Percentiles rank a stretch among this genome's conserved stretches.
phyloP scores from a whole-genome alignment of 305 asterid genomes.

The Solanum hybrid region DNA sequence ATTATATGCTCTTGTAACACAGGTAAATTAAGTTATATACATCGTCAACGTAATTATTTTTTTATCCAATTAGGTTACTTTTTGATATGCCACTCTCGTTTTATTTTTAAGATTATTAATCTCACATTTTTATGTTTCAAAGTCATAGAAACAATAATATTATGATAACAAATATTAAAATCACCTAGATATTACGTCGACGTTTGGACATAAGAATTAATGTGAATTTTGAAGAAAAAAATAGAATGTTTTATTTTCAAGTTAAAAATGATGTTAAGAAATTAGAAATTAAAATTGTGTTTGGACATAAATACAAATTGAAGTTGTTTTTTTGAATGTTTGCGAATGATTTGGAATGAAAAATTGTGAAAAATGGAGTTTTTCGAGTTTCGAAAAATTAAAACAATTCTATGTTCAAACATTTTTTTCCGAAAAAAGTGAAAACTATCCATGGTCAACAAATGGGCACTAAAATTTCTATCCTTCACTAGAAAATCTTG shows the following conservation, averaged over 20 bases:
- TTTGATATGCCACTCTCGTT: background rate
- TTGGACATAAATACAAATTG: background rate
- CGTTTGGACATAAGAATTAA: background rate
- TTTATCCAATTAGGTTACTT: background rate
- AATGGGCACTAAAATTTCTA: background rate
- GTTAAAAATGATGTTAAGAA: background rate
- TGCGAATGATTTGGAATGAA: background rate
- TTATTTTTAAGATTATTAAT: background rate
- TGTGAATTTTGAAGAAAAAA: background rate
- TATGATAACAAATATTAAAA: background rate
- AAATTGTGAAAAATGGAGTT: background rate
- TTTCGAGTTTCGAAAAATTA: rapidly evolving
- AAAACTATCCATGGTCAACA: background rate
- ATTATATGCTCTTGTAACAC: conserved; percentile 75
- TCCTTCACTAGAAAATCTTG: background rate
- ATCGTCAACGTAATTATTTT: background rate
- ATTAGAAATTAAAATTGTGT: background rate
- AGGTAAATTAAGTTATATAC: conserved; percentile 27
- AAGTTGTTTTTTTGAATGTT: background rate
- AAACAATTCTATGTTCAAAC: background rate
- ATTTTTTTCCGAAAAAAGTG: background rate
- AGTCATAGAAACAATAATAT: background rate
- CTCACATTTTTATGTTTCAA: background rate
- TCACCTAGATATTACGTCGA: background rate
- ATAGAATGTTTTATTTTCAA: background rate